Evolutionary conservation across 2,329 filamentous ascomycete species (phyloP).

Genomic region (Colletotrichum tofieldiae): DNA sequence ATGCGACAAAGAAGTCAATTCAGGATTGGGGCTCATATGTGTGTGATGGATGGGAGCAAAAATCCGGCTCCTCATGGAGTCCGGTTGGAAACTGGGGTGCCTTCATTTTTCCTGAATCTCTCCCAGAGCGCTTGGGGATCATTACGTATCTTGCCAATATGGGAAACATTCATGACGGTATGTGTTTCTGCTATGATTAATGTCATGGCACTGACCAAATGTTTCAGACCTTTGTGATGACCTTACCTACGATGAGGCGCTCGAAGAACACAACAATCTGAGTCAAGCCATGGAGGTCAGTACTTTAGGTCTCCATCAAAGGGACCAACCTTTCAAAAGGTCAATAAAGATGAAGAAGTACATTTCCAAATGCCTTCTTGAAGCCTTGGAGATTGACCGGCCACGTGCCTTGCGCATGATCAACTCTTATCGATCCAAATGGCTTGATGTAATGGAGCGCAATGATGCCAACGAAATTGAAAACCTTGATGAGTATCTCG

Average conservation of each 20-base stretch:
- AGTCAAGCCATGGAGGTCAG: slow-evolving; percentile 15
- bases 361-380: slow-evolving; percentile 16
- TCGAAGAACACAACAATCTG: slow-evolving; percentile 19
- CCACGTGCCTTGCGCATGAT: slow-evolving; percentile 27
- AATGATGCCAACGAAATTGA: slow-evolving; percentile 1
- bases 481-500: slow-evolving; percentile 20
- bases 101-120: slow-evolving; percentile 31
- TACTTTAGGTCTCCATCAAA: not conserved
- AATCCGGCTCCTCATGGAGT: slow-evolving; percentile 24
- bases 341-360: slow-evolving; percentile 27
- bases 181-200: not conserved
- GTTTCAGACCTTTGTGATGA: slow-evolving; percentile 21
- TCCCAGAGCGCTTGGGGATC: slow-evolving; percentile 18
- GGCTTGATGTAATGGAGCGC: slow-evolving; percentile 30
- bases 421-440: slow-evolving; percentile 21
- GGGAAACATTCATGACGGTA: slow-evolving; percentile 33
- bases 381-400: slow-evolving; percentile 20
- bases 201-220: not conserved
- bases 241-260: slow-evolving; percentile 18
- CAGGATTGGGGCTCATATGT: slow-evolving; percentile 15
- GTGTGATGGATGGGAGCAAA: slow-evolving; percentile 24
- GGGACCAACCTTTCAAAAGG: not conserved
- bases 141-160: slow-evolving; percentile 25
- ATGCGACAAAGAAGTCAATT: slow-evolving; percentile 19
- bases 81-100: slow-evolving; percentile 30